Evolutionary conservation across 2,329 filamentous ascomycete species (phyloP).

Genomic region (Pseudopithomyces chartarum): DNA sequence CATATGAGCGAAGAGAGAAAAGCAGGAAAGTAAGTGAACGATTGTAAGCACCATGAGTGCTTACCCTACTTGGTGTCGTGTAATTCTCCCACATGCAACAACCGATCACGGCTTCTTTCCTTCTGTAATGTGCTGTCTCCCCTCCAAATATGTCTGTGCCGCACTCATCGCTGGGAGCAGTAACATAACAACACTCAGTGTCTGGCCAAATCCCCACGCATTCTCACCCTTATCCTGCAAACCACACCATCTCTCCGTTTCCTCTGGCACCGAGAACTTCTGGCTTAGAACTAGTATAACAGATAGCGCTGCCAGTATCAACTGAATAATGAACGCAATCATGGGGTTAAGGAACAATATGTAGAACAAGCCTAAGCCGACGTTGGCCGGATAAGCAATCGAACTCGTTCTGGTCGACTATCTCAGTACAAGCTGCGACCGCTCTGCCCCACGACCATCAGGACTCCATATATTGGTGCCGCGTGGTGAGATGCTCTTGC

Average conservation of each 20-base stretch:
- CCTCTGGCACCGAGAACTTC: constrained; percentile 31
- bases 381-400: constrained; percentile 12
- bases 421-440: background rate
- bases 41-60: too few relatives aligned
- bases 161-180: constrained; percentile 32
- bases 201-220: constrained; percentile 38
- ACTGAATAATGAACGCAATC: constrained; percentile 32
- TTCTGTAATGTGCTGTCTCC: constrained; percentile 27
- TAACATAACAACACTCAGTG: constrained; percentile 36
- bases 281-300: constrained; percentile 31
- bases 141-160: constrained; percentile 33
- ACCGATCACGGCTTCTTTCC: background rate
- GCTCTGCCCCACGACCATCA: constrained; percentile 10
- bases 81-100: background rate
- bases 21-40: background rate
- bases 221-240: constrained; percentile 32
- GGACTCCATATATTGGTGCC: constrained; percentile 7
- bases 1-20: background rate
- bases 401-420: background rate
- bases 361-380: constrained; percentile 22
- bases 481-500: constrained; percentile 5
- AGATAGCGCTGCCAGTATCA: constrained; percentile 28
- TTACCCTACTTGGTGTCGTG: too few relatives aligned
- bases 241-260: constrained; percentile 24
- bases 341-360: constrained; percentile 35